These are phyloP conservation scores for Nemania sp. DNA, from an alignment of 2,329 filamentous ascomycete species.

Conservation along the genomic window DNA sequence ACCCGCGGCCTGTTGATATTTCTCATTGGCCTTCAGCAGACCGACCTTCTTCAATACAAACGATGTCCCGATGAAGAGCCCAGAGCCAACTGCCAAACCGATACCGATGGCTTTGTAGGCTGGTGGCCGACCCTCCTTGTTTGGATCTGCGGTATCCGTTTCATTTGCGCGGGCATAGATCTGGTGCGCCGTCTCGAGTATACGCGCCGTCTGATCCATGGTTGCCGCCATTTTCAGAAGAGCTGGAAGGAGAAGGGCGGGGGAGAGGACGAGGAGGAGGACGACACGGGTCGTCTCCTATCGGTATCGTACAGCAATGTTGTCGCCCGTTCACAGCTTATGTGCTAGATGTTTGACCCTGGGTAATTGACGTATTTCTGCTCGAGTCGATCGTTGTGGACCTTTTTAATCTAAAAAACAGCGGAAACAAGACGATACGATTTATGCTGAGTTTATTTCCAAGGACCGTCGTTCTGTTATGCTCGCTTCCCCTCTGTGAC, in stretches of 20 bases:
- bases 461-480: neutral
- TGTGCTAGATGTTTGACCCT: neutral
- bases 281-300: slow-evolving; percentile 18
- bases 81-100: slow-evolving; percentile 81
- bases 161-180: slow-evolving; percentile 50
- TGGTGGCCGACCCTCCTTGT: slow-evolving; percentile 47
- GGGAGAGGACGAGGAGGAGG: neutral
- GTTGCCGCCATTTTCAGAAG: slow-evolving; percentile 18
- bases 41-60: slow-evolving; percentile 97
- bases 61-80: slow-evolving; percentile 89
- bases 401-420: neutral
- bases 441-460: neutral
- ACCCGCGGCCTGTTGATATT: slow-evolving; percentile 93
- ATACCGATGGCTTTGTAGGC: slow-evolving; percentile 87
- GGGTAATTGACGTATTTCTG: neutral
- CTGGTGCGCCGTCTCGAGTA: slow-evolving; percentile 42
- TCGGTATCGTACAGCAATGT: neutral
- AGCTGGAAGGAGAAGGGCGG: neutral
- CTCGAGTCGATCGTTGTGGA: neutral
- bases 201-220: slow-evolving; percentile 46
- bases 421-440: neutral
- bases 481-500: neutral
- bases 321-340: neutral
- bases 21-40: slow-evolving; percentile 87
- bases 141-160: slow-evolving; percentile 38